Conservation (phyloP, 2,329 filamentous ascomycete genomes). For the Microsporum ferrugineum region DNA sequence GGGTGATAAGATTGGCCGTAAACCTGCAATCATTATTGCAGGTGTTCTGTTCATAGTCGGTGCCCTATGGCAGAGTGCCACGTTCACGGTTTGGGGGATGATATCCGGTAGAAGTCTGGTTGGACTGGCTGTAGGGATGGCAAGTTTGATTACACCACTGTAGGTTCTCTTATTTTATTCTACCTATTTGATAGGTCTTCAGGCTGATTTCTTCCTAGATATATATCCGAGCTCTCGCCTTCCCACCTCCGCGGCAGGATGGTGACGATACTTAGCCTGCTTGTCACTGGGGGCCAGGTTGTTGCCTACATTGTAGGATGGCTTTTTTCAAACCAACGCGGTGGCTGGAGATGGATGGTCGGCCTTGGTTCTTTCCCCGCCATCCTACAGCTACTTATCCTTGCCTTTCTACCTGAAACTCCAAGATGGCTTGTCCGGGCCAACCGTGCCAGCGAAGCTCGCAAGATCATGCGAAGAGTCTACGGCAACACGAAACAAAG, state of each 20-base stretch:
- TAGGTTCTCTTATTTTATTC: constrained; percentile 23
- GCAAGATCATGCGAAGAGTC: constrained; percentile 52
- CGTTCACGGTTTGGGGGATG: constrained; percentile 35
- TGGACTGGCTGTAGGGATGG: constrained; percentile 37
- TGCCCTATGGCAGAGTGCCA: constrained; percentile 33
- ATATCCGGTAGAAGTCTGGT: constrained; percentile 37
- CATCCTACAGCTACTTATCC: constrained; percentile 53
- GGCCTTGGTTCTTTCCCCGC: constrained; percentile 73
- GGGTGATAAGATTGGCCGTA: constrained; percentile 40
- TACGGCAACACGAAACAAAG: constrained; percentile 42
- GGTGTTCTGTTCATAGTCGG: constrained; percentile 37
- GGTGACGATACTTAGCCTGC: constrained; percentile 69
- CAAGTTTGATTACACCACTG: constrained; percentile 69
- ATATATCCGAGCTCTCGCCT: constrained; percentile 78
- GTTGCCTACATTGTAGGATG: constrained; percentile 79
- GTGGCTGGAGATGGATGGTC: constrained; percentile 85
- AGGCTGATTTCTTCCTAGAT: constrained; percentile 31
- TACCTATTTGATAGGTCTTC: neutral
- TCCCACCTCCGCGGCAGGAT: constrained; percentile 63
- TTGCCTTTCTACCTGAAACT: constrained; percentile 72
- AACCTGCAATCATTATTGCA: constrained; percentile 37
- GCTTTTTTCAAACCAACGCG: constrained; percentile 49
- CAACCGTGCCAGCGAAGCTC: constrained; percentile 51
- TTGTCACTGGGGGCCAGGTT: constrained; percentile 80
- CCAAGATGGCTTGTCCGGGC: constrained; percentile 74